phyloP scores from a whole-genome alignment of 345 rosid genomes.

The Sapria himalayana region DNA sequence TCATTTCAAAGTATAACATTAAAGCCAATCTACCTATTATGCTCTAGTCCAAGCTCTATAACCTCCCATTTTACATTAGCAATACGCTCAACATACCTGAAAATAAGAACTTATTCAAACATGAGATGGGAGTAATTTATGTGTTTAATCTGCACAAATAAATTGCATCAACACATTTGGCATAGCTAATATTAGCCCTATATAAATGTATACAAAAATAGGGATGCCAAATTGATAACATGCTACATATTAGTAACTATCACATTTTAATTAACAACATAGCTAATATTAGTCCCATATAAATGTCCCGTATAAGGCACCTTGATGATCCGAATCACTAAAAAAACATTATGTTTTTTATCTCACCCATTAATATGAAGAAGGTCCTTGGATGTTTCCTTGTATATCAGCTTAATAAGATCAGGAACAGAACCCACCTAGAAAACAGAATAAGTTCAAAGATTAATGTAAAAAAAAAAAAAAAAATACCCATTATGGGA shows the following conservation, averaged over 20 bases:
- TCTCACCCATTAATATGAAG: conserved; percentile 89
- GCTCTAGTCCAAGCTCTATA: conserved; percentile 93
- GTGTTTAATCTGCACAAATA: too few species aligned
- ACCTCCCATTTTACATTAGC: conserved; percentile 92
- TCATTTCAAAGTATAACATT: too few species aligned
- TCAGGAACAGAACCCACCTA: conserved; percentile 89
- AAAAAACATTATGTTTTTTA: too few species aligned
- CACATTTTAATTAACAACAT: too few species aligned
- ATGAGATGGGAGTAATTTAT: neutral
- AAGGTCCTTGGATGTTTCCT: conserved; percentile 70
- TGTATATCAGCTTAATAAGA: conserved; percentile 56
- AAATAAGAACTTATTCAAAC: conserved; percentile 5
- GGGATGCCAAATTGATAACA: too few species aligned
- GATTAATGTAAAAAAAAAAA: neutral
- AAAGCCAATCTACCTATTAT: conserved; percentile 67
- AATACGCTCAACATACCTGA: conserved; percentile 82
- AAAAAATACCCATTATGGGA: neutral
- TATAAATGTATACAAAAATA: too few species aligned
- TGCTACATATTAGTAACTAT: too few species aligned
- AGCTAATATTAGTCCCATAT: too few species aligned
- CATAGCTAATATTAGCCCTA: too few species aligned
- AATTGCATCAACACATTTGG: too few species aligned
- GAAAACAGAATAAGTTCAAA: conserved; percentile 9
- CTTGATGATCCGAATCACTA: too few species aligned
- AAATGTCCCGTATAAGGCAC: too few species aligned